Evolutionary conservation across 2,329 filamentous ascomycete species (phyloP).

Genomic region (Graphiopsis chlorocephala): DNA sequence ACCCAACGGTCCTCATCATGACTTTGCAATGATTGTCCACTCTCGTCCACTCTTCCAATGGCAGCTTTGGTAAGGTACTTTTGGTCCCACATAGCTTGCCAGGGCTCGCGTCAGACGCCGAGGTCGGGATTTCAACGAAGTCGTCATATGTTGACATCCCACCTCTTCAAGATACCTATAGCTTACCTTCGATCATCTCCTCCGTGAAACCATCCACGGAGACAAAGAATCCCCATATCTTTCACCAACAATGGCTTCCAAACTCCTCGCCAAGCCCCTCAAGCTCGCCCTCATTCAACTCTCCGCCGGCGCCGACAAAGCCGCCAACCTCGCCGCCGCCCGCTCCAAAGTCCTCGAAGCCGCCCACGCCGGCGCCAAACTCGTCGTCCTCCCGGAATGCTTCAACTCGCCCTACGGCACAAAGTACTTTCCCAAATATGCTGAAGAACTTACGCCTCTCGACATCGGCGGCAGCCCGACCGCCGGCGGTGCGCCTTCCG

Average conservation of each 20-base stretch:
- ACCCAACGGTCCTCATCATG: not conserved
- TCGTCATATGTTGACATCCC: constrained; percentile 12
- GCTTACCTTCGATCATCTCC: not conserved
- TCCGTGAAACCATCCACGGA: no score
- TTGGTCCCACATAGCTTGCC: not conserved
- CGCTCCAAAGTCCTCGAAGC: constrained; percentile 80
- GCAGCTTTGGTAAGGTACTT: not conserved
- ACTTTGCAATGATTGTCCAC: not conserved
- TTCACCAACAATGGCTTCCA: constrained; percentile 42
- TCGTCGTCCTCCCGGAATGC: constrained; percentile 94
- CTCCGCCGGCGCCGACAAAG: constrained; percentile 72
- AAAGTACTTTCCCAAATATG: constrained; percentile 86
- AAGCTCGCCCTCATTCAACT: constrained; percentile 82
- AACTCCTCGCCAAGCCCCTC: constrained; percentile 69
- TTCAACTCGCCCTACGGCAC: constrained; percentile 98
- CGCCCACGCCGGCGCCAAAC: constrained; percentile 69
- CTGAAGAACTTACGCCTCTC: constrained; percentile 74
- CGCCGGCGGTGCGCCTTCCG: constrained; percentile 47
- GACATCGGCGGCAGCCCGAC: constrained; percentile 49
- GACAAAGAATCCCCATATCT: not conserved
- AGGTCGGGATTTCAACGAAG: not conserved
- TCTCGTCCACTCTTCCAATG: not conserved
- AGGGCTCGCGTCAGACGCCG: constrained; percentile 9
- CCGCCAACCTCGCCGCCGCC: constrained; percentile 76
- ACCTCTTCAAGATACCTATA: not conserved